Conservation (phyloP, 225 moss, liverwort and hornwort species). For the Ulota crispa region DNA sequence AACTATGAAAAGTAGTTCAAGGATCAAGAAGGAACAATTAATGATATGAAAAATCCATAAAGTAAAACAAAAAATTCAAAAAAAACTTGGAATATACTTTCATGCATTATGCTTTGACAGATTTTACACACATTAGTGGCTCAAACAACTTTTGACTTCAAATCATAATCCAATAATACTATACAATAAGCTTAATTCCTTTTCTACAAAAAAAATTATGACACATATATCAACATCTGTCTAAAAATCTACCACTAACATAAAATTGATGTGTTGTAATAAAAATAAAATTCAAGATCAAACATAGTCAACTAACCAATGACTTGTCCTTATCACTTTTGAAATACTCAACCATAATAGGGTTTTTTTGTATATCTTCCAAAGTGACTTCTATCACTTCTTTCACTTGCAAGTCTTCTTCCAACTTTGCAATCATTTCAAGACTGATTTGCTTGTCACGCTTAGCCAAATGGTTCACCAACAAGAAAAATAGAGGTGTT, state of each 20-base stretch:
- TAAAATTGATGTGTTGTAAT: neutral
- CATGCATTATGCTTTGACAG: fast-evolving
- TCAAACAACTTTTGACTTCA: neutral
- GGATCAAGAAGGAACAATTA: too few relatives aligned
- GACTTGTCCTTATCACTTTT: slow-evolving; percentile 25
- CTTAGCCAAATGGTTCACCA: slow-evolving; percentile 71
- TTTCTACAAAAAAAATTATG: too few relatives aligned
- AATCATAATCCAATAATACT: neutral
- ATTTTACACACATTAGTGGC: neutral
- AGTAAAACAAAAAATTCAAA: too few relatives aligned
- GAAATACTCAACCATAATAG: slow-evolving; percentile 47
- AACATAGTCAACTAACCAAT: slow-evolving; percentile 2
- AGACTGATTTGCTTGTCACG: slow-evolving; percentile 66
- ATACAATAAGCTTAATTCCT: neutral
- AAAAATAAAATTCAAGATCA: fast-evolving
- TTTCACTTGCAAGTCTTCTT: slow-evolving; percentile 28
- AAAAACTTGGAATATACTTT: neutral
- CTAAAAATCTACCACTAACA: neutral
- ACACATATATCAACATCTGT: neutral
- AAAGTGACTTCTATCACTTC: slow-evolving; percentile 25
- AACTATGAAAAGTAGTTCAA: too few relatives aligned
- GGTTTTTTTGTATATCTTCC: slow-evolving; percentile 35
- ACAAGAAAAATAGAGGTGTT: slow-evolving; percentile 58
- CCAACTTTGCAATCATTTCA: slow-evolving; percentile 39
- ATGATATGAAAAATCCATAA: too few relatives aligned